Conservation (phyloP, 306 rosid genomes). For the Vachellia collinsii region DNA sequence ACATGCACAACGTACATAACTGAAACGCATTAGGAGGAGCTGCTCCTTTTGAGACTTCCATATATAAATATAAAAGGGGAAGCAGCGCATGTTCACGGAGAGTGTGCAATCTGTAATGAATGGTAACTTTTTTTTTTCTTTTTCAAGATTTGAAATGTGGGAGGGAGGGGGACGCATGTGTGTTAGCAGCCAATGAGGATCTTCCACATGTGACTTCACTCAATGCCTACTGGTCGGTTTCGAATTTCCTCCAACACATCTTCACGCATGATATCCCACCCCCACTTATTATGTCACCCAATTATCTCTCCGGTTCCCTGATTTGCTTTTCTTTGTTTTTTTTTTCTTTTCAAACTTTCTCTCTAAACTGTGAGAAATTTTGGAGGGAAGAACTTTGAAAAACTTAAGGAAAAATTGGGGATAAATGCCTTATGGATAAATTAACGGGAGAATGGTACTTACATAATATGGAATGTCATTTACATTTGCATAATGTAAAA, state of each 20-base stretch:
- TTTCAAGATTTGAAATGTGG: not conserved
- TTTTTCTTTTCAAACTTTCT: not conserved
- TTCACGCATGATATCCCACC: not conserved
- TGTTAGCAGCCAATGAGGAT: not conserved
- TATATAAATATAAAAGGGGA: not conserved
- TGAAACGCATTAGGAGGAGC: not conserved
- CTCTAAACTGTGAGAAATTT: not conserved
- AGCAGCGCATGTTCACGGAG: conserved; percentile 8
- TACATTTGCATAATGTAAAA: no score
- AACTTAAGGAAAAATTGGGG: no score
- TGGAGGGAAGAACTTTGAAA: no score
- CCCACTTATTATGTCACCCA: not conserved
- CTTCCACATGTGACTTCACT: conserved; percentile 16
- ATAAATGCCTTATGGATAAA: no score
- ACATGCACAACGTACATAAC: not conserved
- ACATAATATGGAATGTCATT: no score
- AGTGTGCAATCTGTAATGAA: not conserved
- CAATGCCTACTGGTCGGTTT: not conserved
- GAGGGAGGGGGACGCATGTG: not conserved
- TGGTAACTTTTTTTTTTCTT: no score
- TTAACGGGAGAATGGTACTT: no score
- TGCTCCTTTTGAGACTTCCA: not conserved
- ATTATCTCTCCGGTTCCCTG: no score
- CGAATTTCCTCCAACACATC: not conserved
- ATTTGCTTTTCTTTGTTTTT: not conserved